Base-by-base conservation (phyloP, 1,139 yeast species). In the Blastobotrys ciferrii region DNA sequence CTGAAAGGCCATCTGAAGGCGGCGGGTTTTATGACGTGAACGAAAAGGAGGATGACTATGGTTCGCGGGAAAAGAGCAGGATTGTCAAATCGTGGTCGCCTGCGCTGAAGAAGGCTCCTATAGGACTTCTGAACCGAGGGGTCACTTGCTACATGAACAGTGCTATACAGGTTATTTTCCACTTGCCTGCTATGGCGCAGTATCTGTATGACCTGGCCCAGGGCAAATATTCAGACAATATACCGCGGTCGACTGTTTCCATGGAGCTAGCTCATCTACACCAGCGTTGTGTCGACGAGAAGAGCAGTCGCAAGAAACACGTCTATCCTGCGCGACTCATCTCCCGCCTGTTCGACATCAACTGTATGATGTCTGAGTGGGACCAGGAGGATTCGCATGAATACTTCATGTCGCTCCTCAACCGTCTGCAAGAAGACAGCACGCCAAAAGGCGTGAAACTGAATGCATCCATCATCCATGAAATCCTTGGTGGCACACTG, bases 301-400 rank as follows among this genome's bases (percentile, higher is more conserved):
- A 67, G 33, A 61, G 59, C 43, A 66, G 67, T 48, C 58, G 58
- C 38, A 50, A 56, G 53, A 54, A 55, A 45, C 42, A 49, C 53
- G 55, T 68, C 18, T 64, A 87, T 62, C 97, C 97, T 3, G 81
- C 82, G 58, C 80, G 78, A 58, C 74, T 91, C 58, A 83, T 89
- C 48, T 75, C 76, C 47, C 74, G 92, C 54, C 71, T 91, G 50
- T 87, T 80, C 46, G 96, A 88, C 59, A 88, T 91, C 60, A 91
- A 91, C 66, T 88, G 96, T 64, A 85, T 87, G 94, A 88, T 91
- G 96, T 82, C 91, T 36, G 92, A 84, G 64, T 89, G 96, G 96
- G 91, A 88, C 66, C 98, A 92, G 67, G 98, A 92, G 68, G 99
- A 92, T 66, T 86, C 96, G 0, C 99, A 92, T 67, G 99, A 92